Base-by-base conservation (phyloP, 2,329 filamentous ascomycete genomes). In the Lachnellula occidentalis region DNA sequence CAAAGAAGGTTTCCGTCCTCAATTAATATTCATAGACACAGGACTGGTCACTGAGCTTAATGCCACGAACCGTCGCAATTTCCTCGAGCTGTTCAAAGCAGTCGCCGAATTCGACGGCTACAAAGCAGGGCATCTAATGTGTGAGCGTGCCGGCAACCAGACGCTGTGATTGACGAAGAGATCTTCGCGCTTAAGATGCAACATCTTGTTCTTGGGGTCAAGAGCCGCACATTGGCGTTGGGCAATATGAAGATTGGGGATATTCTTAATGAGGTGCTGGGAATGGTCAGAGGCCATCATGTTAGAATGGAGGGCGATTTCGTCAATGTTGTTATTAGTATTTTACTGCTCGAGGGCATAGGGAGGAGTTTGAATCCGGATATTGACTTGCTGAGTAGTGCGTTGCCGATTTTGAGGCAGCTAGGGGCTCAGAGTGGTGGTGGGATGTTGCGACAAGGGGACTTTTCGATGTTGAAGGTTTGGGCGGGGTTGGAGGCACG, bases 91-190 rank as follows among this genome's bases (percentile, higher is more conserved):
- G 2, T 99, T 99, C 82, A 91, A 91, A 56, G 89, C 94, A 14
- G 85, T 99, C 21, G 94, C 94, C 15, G 92, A 96, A 66, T 99
- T 99, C 64, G 91, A 99, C 68, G 94, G 94, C 9, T 96, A 96
- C 74, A 92, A 90, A 68, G 92, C 92, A 4, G 94, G 94, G 0
- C 85, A 95, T 59, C 78, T 99, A 41, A 99, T 99, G 94, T 92
- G 95, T 56, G 90, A 96, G 70, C 85, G 94, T 45, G 92, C 67
- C 86, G 92, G 15, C 92, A 96, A 68, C 94, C 94, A 0, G 88
- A 94, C 45, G 88, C 88, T 2, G 94, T 99, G 1, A 78, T 96
- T 21, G 88, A 96, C 61, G 75, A 87, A 56, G 92, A 99, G 61
- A 81, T 97, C 0, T 99, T 97, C 67, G 91, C 92, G 0, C 76